These are phyloP conservation scores for Suillus cothurnatus DNA, from an alignment of 768 basidiomycete genomes.

Conservation along the genomic window DNA sequence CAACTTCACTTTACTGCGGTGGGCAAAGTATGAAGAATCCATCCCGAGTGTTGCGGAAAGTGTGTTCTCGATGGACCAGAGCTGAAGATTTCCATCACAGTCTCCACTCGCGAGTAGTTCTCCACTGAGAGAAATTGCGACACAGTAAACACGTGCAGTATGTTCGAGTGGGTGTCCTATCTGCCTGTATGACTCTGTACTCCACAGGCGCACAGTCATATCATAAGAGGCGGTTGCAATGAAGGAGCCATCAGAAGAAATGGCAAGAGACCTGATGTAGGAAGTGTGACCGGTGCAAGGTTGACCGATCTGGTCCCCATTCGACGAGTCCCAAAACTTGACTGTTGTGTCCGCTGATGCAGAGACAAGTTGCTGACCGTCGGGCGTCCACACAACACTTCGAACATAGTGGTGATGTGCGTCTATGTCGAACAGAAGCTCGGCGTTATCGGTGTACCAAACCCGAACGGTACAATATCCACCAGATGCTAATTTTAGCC, in stretches of 20 bases:
- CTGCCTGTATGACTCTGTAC: slow-evolving; percentile 17
- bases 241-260: slow-evolving; percentile 30
- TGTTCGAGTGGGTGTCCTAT: not conserved
- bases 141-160: not conserved
- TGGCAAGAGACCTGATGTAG: slow-evolving; percentile 23
- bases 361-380: slow-evolving; percentile 1
- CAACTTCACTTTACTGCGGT: not conserved
- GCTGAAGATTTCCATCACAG: not conserved
- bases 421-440: not conserved
- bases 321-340: not conserved
- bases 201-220: slow-evolving; percentile 80
- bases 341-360: not conserved
- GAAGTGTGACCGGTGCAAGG: slow-evolving; percentile 18
- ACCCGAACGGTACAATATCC: not conserved
- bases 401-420: not conserved
- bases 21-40: not conserved
- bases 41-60: not conserved
- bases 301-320: not conserved
- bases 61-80: not conserved
- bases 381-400: not conserved
- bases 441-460: not conserved
- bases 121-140: not conserved
- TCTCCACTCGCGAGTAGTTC: not conserved
- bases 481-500: not conserved
- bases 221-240: slow-evolving; percentile 85